Evolutionary conservation across 257 asterid genomes (phyloP).

Genomic region (Buddleja alternifolia): DNA sequence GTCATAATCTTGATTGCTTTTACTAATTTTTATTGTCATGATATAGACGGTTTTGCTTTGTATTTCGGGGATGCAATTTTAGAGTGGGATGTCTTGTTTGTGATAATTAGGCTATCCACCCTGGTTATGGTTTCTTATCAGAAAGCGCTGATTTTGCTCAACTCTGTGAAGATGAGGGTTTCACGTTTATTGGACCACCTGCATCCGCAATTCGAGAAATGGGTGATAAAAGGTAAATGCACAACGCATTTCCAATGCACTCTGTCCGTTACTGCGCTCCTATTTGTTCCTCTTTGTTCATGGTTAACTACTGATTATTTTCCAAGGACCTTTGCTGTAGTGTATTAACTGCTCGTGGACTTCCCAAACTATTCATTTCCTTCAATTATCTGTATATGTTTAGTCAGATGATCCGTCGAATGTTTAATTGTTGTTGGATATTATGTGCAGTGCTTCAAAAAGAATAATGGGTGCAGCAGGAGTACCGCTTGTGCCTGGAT

Average conservation of each 20-base stretch:
- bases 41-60: constrained; percentile 29
- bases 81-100: constrained; percentile 45
- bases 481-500: constrained; percentile 99
- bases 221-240: constrained; percentile 92
- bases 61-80: constrained; percentile 30
- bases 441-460: constrained; percentile 88
- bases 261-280: not conserved
- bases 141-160: constrained; percentile 95
- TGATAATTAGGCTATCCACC: constrained; percentile 95
- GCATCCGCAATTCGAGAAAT: constrained; percentile 95
- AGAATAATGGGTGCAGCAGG: constrained; percentile 99
- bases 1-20: constrained; percentile 10
- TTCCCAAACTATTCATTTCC: not conserved
- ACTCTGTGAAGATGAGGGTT: constrained; percentile 84
- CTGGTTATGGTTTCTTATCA: constrained; percentile 98
- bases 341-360: not conserved
- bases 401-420: not conserved
- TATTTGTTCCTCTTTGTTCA: not conserved
- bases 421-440: constrained; percentile 24
- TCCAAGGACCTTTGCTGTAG: constrained; percentile 8
- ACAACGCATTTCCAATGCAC: constrained; percentile 8
- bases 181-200: constrained; percentile 92
- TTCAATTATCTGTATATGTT: no score
- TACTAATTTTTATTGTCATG: constrained; percentile 4
- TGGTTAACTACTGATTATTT: not conserved